Evolutionary conservation across 2,329 filamentous ascomycete genomes (phyloP).

Genomic region (Triangularia verruculosa): DNA sequence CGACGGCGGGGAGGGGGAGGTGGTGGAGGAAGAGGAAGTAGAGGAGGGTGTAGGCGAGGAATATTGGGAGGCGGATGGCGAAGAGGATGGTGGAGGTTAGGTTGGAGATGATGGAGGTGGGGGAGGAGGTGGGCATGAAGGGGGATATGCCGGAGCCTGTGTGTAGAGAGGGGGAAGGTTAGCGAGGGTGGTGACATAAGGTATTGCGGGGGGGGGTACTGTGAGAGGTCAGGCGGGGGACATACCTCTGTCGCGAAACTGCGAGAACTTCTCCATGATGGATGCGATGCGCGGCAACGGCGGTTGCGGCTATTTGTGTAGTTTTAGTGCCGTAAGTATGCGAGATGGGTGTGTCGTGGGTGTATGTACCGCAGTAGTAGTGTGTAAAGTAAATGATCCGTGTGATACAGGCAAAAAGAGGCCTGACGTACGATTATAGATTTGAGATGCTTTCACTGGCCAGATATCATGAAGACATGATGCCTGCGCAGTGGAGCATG

Average conservation of each 20-base stretch:
- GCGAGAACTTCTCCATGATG: constrained; percentile 89
- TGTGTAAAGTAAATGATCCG: neutral
- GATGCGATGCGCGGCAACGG: neutral
- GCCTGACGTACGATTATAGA: neutral
- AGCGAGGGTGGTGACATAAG: neutral
- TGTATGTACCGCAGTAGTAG: neutral
- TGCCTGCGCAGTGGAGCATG: constrained; percentile 12
- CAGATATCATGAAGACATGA: neutral
- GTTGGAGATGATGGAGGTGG: constrained; percentile 59
- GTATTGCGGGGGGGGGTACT: neutral
- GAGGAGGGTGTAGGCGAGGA: constrained; percentile 62
- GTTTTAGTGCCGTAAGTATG: neutral
- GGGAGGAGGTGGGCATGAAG: constrained; percentile 78
- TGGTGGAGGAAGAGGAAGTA: constrained; percentile 84
- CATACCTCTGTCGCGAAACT: constrained; percentile 84
- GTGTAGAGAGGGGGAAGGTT: neutral
- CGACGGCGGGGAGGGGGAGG: constrained; percentile 61
- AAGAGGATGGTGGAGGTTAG: constrained; percentile 72
- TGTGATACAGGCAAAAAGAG: neutral
- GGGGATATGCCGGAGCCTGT: constrained; percentile 92
- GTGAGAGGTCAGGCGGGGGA: neutral
- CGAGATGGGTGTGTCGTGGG: neutral
- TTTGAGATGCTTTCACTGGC: neutral
- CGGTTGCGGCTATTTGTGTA: neutral
- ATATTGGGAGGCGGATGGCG: constrained; percentile 73